Percentiles rank a stretch among this genome's conserved stretches.
Conservation (phyloP, 2,329 filamentous ascomycete genomes). For the Cercospora sp. region DNA sequence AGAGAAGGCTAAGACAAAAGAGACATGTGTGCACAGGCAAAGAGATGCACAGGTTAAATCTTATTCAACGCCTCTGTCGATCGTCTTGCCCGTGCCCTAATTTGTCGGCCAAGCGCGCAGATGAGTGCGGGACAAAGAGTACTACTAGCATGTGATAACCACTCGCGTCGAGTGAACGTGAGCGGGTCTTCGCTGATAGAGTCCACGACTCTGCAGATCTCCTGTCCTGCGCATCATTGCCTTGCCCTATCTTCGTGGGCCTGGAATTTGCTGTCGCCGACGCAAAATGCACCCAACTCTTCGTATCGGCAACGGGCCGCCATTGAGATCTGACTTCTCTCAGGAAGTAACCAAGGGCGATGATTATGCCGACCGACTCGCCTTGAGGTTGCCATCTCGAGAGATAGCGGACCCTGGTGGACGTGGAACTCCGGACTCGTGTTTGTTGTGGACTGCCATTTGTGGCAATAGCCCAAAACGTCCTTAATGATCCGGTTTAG, state of each 20-base stretch:
- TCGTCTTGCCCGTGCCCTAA: not conserved
- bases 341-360: not conserved
- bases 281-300: not conserved
- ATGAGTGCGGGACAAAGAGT: not conserved
- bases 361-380: not conserved
- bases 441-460: not conserved
- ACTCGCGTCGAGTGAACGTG: not conserved
- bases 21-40: not conserved
- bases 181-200: not conserved
- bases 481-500: not conserved
- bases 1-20: not conserved
- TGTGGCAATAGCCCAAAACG: not conserved
- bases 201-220: not conserved
- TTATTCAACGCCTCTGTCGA: not conserved
- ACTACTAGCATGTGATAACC: not conserved
- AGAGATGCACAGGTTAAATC: not conserved
- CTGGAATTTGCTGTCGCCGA: not conserved
- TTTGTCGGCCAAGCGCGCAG: not conserved
- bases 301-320: not conserved
- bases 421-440: not conserved
- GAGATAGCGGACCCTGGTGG: not conserved
- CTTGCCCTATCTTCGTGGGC: not conserved
- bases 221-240: not conserved
- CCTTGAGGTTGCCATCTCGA: not conserved
- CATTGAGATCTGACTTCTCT: not conserved